Evolutionary conservation across 2,329 filamentous ascomycete species (phyloP).

Genomic region (Alternaria arbusti): DNA sequence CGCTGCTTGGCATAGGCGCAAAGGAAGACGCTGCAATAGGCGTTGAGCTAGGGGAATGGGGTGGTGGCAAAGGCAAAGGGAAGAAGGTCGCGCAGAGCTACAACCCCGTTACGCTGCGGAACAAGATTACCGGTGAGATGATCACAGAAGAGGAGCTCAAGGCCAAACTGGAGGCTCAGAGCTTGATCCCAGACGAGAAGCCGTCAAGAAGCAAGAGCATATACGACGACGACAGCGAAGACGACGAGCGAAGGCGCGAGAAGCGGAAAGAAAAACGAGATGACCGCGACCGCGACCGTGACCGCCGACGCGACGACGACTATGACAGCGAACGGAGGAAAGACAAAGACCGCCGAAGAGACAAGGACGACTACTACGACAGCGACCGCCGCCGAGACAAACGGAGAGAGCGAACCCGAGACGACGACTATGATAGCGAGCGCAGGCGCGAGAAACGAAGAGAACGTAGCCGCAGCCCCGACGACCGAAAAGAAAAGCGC

Average conservation of each 20-base stretch:
- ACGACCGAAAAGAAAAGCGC: conserved; percentile 30
- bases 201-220: conserved; percentile 16
- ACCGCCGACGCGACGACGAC: conserved; percentile 25
- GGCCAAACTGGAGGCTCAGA: conserved; percentile 57
- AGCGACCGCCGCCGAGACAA: conserved; percentile 29
- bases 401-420: conserved; percentile 21
- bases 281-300: conserved; percentile 22
- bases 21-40: conserved; percentile 70
- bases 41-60: conserved; percentile 79
- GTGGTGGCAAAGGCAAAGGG: conserved; percentile 51
- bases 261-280: conserved; percentile 22
- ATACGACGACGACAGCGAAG: conserved; percentile 21
- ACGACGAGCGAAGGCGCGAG: conserved; percentile 24
- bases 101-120: conserved; percentile 66
- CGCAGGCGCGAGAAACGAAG: conserved; percentile 17
- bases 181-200: conserved; percentile 52
- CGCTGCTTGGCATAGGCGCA: conserved; percentile 85
- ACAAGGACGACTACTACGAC: conserved; percentile 27
- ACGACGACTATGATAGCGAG: conserved; percentile 21
- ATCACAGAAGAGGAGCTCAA: conserved; percentile 68
- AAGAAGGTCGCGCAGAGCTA: conserved; percentile 60
- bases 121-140: conserved; percentile 67
- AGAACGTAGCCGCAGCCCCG: conserved; percentile 34
- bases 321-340: conserved; percentile 27
- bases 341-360: conserved; percentile 23